Evolutionary conservation across 306 rosid genomes (phyloP).

Genomic region (Cucurbita maxima): DNA sequence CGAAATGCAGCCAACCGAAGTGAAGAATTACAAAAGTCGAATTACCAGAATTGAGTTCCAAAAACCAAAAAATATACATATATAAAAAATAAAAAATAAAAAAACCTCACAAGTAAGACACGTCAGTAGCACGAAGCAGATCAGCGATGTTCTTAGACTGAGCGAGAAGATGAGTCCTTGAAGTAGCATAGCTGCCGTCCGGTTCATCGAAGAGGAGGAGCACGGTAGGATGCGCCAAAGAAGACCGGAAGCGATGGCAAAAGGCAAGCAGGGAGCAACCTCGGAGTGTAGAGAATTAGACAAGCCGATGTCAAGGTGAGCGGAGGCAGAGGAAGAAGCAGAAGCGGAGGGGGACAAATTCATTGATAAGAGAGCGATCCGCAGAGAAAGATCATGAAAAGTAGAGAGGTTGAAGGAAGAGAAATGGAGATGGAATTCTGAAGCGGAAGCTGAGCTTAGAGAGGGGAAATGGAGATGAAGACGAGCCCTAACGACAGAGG

Average conservation of each 20-base stretch:
- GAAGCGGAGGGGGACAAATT: constrained; percentile 24
- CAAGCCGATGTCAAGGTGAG: constrained; percentile 48
- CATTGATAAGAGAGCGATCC: constrained; percentile 36
- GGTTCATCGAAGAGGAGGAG: constrained; percentile 51
- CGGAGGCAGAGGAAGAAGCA: constrained; percentile 2
- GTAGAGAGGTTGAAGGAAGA: background rate
- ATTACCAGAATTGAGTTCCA: constrained; percentile 8
- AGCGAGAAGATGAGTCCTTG: constrained; percentile 38
- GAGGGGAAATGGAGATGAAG: background rate
- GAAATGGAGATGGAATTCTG: constrained; percentile 20
- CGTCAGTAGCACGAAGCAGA: constrained; percentile 69
- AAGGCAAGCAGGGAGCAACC: constrained; percentile 73
- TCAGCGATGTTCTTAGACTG: constrained; percentile 72
- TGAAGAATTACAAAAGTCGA: background rate
- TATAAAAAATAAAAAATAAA: background rate
- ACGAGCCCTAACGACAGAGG: background rate
- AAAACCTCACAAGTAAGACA: constrained; percentile 74
- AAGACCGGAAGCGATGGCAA: constrained; percentile 84
- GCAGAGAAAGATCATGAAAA: constrained; percentile 36
- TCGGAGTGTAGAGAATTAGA: constrained; percentile 78
- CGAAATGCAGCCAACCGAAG: constrained; percentile 5
- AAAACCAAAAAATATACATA: background rate
- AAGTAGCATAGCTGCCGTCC: constrained; percentile 6
- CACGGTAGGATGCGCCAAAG: constrained; percentile 60
- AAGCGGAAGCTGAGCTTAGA: constrained; percentile 11